Evolutionary conservation across 2,329 filamentous ascomycete genomes (phyloP).

Genomic region (Sclerotiophoma versabilis): DNA sequence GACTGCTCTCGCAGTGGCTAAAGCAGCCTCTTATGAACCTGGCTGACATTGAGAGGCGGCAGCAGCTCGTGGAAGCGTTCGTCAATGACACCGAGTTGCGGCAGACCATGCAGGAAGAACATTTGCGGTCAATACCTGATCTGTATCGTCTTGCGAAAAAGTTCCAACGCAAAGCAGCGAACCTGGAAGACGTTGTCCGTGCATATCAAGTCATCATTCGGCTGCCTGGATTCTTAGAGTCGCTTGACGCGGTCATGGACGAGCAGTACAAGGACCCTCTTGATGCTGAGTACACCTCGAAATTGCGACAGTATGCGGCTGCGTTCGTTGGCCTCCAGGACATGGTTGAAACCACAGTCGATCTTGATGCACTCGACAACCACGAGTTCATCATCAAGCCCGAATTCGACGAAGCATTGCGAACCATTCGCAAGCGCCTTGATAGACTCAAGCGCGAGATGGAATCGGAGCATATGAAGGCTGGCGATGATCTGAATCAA

Average conservation of each 20-base stretch:
- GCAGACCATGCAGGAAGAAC: constrained; percentile 96
- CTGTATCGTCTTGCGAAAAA: constrained; percentile 92
- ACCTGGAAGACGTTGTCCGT: constrained; percentile 91
- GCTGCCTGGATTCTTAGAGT: constrained; percentile 86
- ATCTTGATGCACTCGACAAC: constrained; percentile 91
- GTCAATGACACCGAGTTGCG: constrained; percentile 89
- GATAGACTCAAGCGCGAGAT: constrained; percentile 85
- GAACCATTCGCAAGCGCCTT: constrained; percentile 88
- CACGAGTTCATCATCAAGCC: constrained; percentile 99
- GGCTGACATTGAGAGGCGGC: constrained; percentile 85
- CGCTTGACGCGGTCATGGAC: constrained; percentile 93
- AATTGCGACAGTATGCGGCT: constrained; percentile 75
- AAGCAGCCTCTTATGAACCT: constrained; percentile 97
- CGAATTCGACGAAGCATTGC: constrained; percentile 89
- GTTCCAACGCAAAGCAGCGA: constrained; percentile 90
- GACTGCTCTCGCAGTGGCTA: constrained; percentile 91
- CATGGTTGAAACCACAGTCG: constrained; percentile 98
- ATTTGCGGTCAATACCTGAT: constrained; percentile 90
- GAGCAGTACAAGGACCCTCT: constrained; percentile 88
- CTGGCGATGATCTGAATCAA: constrained; percentile 82
- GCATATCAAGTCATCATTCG: constrained; percentile 95
- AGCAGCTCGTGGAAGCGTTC: constrained; percentile 95
- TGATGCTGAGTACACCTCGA: constrained; percentile 84
- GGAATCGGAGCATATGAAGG: constrained; percentile 78
- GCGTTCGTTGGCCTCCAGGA: constrained; percentile 87